Conservation (phyloP, 192 early-diverging fungal genomes). For the Chytriomyces hyalinus region DNA sequence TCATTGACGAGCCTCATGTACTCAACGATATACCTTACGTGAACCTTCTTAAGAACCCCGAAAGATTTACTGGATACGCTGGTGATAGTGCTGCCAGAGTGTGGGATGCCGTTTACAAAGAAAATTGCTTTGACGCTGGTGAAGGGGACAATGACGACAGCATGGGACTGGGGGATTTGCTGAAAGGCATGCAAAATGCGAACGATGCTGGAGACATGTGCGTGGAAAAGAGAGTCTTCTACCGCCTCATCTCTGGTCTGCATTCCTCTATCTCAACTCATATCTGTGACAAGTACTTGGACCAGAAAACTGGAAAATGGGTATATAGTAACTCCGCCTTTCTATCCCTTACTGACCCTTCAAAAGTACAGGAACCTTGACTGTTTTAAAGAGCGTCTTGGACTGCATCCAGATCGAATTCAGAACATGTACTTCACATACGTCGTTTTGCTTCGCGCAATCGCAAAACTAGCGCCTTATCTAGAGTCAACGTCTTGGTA, state of each 20-base stretch:
- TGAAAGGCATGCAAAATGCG: conserved; percentile 54
- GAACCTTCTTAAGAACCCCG: conserved; percentile 89
- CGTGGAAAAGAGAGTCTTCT: conserved; percentile 83
- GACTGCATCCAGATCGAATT: conserved; percentile 85
- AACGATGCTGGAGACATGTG: conserved; percentile 52
- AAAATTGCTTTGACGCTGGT: conserved; percentile 88
- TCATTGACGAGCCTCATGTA: conserved; percentile 76
- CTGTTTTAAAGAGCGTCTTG: conserved; percentile 90
- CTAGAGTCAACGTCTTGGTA: conserved; percentile 73
- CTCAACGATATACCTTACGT: conserved; percentile 78
- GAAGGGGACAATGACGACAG: neutral
- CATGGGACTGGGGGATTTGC: neutral
- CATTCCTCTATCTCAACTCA: conserved; percentile 97
- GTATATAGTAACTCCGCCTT: conserved; percentile 46
- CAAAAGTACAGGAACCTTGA: conserved; percentile 76
- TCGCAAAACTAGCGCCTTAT: conserved; percentile 82
- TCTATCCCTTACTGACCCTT: neutral
- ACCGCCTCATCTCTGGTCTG: conserved; percentile 67
- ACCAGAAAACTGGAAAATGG: conserved; percentile 88
- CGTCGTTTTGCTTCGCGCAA: conserved; percentile 81
- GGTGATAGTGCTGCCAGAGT: conserved; percentile 86
- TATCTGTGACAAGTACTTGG: conserved; percentile 93
- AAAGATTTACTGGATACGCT: conserved; percentile 95
- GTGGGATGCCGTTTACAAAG: conserved; percentile 96
- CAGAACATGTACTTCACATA: conserved; percentile 97